Conservation (phyloP, 202 grass and related monocot genomes). For the Setaria italica region DNA sequence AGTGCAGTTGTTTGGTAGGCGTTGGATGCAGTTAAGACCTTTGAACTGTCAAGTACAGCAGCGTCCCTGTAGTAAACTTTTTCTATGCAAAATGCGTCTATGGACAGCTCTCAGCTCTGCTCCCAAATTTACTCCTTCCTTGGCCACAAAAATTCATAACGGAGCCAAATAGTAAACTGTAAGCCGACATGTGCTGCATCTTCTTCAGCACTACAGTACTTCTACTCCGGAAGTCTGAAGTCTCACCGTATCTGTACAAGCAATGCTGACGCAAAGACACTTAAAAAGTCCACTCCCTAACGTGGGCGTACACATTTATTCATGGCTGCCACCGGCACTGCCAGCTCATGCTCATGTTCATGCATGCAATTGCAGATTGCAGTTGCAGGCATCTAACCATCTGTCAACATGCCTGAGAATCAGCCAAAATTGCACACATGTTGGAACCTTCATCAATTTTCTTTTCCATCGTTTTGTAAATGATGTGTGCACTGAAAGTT, state of each 20-base stretch:
- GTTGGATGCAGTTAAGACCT: conserved; percentile 45
- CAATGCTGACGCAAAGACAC: conserved; percentile 30
- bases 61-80: conserved; percentile 12
- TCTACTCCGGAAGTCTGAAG: conserved; percentile 33
- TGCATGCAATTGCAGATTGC: neutral
- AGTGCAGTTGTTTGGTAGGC: conserved; percentile 31
- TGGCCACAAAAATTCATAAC: neutral
- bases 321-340: neutral
- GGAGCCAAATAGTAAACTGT: neutral
- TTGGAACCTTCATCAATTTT: conserved; percentile 24
- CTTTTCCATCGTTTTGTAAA: neutral
- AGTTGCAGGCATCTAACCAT: neutral
- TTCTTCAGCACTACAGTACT: neutral
- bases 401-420: neutral
- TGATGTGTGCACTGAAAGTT: too few species aligned
- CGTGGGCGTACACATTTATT: neutral
- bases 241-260: conserved; percentile 32
- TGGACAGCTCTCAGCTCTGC: neutral
- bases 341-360: conserved; percentile 40
- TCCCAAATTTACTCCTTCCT: neutral
- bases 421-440: conserved; percentile 18
- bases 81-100: conserved; percentile 17
- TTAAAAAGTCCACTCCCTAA: conserved; percentile 11
- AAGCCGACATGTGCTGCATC: neutral
- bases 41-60: conserved; percentile 28